Evolutionary conservation across 176 grass and related monocot genomes (phyloP), one percentile per base, ranked within the genome.

Genomic region (Themeda triandra): DNA sequence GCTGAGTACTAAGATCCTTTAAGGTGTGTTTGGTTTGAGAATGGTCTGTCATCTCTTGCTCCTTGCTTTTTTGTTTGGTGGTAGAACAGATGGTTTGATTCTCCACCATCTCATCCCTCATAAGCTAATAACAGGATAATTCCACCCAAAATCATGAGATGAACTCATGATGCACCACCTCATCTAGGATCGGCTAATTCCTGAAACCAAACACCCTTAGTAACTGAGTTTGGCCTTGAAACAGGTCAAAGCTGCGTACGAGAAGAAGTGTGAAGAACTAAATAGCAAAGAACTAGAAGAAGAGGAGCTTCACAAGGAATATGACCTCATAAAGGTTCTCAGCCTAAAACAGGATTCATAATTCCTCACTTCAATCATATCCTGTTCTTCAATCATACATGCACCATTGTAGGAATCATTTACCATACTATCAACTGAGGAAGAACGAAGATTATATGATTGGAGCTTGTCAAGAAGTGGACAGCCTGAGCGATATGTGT

Each of bases 381-480:
- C 62, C 44, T 56, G 13, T 75, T 19, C 37, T 31, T 83, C 18
- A 46, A 53, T 39, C 37, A 75, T 84, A 39, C 45, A 15, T 66
- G 54, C 75, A 73, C 25, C 7, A 78, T 62, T 59, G 60, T 66
- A 98, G 96, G 96, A 98, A 89, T 92, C 96, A 64, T 93, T 95
- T 86, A 84, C 65, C 27, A 85, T 95, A 81, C 87, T 98, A 41
- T 95, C 93, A 41, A 92, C 78, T 11, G 90, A 93, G 40, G 89
- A 95, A 80, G 93, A 98, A 81, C 91, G 93, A 86, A 90, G 96
- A 85, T 85, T 98, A 46, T 98, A 98, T 7, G 91, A 98, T 67
- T 98, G 93, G 96, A 98, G 96, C 76, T 93, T 98, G 87, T 78
- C 89, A 79, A 93, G 91, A 87, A 95, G 83, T 78, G 87, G 89